Evolutionary conservation across 2,329 filamentous ascomycete species (phyloP), one percentile per base, ranked within the genome.

Genomic region (Amphichorda felina): DNA sequence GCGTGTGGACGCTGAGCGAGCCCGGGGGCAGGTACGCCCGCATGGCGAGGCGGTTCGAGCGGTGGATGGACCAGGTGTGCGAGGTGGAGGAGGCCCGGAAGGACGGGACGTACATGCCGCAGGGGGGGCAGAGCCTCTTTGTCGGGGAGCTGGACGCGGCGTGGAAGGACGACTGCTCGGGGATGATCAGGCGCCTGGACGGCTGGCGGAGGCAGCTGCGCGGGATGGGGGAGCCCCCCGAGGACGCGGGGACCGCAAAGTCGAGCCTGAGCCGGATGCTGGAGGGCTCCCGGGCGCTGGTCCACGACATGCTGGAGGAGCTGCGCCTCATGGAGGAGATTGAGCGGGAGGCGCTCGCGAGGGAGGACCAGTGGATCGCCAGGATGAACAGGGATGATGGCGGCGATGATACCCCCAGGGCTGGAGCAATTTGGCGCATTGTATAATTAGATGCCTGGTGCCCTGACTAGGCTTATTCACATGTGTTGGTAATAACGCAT

Each of bases 261-360:
- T 55, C 55, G 13, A 70, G 63, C 39, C 47, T 79, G 37, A 56
- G 48, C 16, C 51, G 57, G 19, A 63, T 75, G 43, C 49, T 80
- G 27, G 53, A 50, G 6, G 64, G 60, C 3, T 72, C 66, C 37
- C 51, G 60, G 16, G 48, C 46, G 13, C 51, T 82, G 30, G 63
- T 79, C 10, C 49, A 57, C 33, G 71, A 66, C 25, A 81, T 81
- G 75, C 52, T 77, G 30, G 60, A 58, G n/a, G 78, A 82, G 57
- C 55, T 82, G 41, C 53, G 53, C n/a, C 40, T 68, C 40, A 82
- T 82, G 77, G 64, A 64, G 37, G 63, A 67, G 45, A 70, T 82
- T 38, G 74, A 79, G 54, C 57, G 56, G 32, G 72, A 75, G 44
- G 68, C 72, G 4, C 53, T 74, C 35, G 56, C 54, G 32, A 60